Base-by-base conservation (phyloP, 495 filamentous ascomycete genomes). In the Xylaria longipes region DNA sequence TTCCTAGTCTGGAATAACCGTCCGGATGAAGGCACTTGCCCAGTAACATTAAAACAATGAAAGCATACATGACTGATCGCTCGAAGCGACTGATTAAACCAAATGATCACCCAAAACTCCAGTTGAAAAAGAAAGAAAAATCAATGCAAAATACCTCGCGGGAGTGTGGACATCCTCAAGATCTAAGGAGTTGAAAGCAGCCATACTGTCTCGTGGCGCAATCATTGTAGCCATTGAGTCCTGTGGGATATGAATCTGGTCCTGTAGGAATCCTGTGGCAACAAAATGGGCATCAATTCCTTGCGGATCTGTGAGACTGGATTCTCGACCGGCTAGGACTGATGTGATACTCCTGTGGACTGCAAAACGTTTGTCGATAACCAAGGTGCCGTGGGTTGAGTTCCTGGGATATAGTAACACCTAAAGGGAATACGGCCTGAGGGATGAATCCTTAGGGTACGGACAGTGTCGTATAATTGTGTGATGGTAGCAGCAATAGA, bases 111-210 rank as follows among this genome's bases (percentile, higher is more conserved):
- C 73, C 71, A 45, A 71, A 73, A 79, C 75, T 77, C 75, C 77
- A 72, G 74, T 67, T 76, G 64, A 78, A 77, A 76, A 68, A 15
- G 58, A 77, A 67, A 50, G 60, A 63, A 76, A 78, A 74, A 74
- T 72, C 78, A 77, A 78, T 74, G 74, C 73, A 77, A 74, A 82
- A 84, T 85, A 86, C 84, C 84, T 86, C 77, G 84, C 82, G 77
- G 84, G 84, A 76, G 83, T 84, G 77, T 85, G 83, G 78, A 85
- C 83, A 79, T 86, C 84, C 72, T 86, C 84, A 78, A 84, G 78
- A 67, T 79, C 75, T 85, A 84, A 77, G 80, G 80, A 77, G 69
- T 80, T 85, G 79, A 75, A 85, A 75, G 80, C 80, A 78, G 84
- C 78, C 84, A 86, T 85, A 74, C 71, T 84, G 69, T 83, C 79